Evolutionary conservation across 129 eudicot genomes (phyloP).

Genomic region (Deinandra increscens): DNA sequence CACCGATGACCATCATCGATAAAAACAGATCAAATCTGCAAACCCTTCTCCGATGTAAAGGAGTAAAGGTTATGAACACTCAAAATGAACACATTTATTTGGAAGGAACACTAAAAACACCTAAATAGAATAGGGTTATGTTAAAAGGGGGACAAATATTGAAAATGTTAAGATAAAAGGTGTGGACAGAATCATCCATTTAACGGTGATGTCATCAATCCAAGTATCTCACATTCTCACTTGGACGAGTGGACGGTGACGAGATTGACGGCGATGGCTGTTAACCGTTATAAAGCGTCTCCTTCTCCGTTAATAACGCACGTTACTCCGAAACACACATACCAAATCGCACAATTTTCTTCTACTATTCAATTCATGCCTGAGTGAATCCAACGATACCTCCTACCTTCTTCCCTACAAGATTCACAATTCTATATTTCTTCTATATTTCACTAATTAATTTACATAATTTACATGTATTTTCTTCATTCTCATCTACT

Average conservation of each 20-base stretch:
- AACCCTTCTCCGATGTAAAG: too few relatives aligned
- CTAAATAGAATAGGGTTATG: too few relatives aligned
- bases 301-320: constrained; percentile 51
- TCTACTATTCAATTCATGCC: constrained; percentile 31
- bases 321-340: constrained; percentile 26
- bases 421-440: constrained; percentile 12
- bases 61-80: too few relatives aligned
- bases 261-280: constrained; percentile 42
- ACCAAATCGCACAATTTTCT: neutral
- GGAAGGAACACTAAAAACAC: too few relatives aligned
- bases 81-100: too few relatives aligned
- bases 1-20: too few relatives aligned
- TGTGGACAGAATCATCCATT: too few relatives aligned
- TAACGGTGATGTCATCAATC: neutral
- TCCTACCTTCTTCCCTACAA: constrained; percentile 20
- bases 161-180: too few relatives aligned
- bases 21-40: too few relatives aligned
- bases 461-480: neutral
- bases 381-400: constrained; percentile 42
- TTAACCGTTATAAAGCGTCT: constrained; percentile 41
- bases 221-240: too few relatives aligned
- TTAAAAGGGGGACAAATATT: too few relatives aligned
- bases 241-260: constrained; percentile 19
- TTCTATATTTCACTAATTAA: too few relatives aligned
- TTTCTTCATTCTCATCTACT: constrained; percentile 16